A percentile compares a stretch with the other conserved stretches of the same genome.
Evolutionary conservation across 495 filamentous ascomycete species (phyloP).

Genomic region (Chaetomium tenue): DNA sequence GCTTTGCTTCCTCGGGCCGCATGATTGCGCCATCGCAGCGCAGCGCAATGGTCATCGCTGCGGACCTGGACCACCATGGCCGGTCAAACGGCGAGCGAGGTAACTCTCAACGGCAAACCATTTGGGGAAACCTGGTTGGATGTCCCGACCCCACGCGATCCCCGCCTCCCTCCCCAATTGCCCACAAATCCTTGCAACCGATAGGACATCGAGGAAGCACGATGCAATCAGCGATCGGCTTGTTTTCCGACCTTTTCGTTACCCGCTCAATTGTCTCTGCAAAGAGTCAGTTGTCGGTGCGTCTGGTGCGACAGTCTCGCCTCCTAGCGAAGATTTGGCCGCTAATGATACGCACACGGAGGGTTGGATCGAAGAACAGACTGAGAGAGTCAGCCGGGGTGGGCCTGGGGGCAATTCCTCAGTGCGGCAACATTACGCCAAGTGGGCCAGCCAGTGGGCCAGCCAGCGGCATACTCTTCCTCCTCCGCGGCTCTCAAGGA

Average conservation of each 20-base stretch:
- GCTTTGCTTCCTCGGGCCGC: background rate
- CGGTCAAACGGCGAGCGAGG: background rate
- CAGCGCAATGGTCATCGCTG: constrained; percentile 7
- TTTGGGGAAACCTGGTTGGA: constrained; percentile 20
- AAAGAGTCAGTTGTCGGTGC: constrained; percentile 29
- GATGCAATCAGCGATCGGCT: constrained; percentile 30
- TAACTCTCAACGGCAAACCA: constrained; percentile 33
- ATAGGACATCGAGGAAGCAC: constrained; percentile 6
- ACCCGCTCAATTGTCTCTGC: constrained; percentile 14
- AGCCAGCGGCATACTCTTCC: background rate
- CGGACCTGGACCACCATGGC: constrained; percentile 18
- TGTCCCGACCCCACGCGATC: constrained; percentile 5
- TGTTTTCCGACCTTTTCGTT: constrained; percentile 5
- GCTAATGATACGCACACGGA: constrained; percentile 25
- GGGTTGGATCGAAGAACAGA: constrained; percentile 7
- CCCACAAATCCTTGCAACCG: constrained; percentile 8
- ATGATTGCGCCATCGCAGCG: constrained; percentile 14
- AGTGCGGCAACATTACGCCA: constrained; percentile 11
- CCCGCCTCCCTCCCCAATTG: background rate
- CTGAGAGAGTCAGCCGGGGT: constrained; percentile 30
- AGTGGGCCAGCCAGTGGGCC: constrained; percentile 13
- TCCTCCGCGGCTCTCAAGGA: background rate
- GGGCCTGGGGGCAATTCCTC: constrained; percentile 28
- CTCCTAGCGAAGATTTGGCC: constrained; percentile 22
- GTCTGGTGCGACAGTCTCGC: constrained; percentile 34